A percentile compares a stretch with the other conserved stretches of the same genome.
phyloP scores from a whole-genome alignment of 164 flowering plant genomes.

The Houttuynia cordata region DNA sequence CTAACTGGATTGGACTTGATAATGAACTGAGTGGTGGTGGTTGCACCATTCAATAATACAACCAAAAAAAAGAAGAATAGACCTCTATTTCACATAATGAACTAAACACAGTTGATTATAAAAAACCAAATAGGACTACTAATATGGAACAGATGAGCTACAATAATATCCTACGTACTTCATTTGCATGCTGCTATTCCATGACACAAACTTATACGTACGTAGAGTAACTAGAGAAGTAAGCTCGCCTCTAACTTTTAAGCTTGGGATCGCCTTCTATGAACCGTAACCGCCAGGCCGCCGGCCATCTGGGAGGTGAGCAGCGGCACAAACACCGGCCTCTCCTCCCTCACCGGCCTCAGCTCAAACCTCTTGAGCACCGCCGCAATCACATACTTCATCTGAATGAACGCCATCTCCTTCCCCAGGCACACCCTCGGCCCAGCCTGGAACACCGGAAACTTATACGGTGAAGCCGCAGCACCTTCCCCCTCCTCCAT shows the following conservation, averaged over 20 bases:
- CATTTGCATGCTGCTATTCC: too few species aligned
- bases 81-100: too few species aligned
- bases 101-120: too few species aligned
- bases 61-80: too few species aligned
- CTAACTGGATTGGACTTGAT: too few species aligned
- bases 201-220: too few species aligned
- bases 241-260: neutral
- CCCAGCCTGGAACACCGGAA: constrained; percentile 68
- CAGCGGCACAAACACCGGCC: constrained; percentile 36
- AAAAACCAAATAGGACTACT: too few species aligned
- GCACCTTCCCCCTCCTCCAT: constrained; percentile 12
- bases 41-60: too few species aligned
- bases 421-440: constrained; percentile 77
- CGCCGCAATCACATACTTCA: constrained; percentile 63
- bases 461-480: constrained; percentile 26
- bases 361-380: constrained; percentile 46
- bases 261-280: neutral
- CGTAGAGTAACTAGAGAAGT: too few species aligned
- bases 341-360: constrained; percentile 17
- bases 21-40: too few species aligned
- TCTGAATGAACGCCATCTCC: constrained; percentile 78
- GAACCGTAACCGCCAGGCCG: constrained; percentile 31
- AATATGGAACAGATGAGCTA: too few species aligned
- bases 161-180: too few species aligned
- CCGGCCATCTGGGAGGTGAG: constrained; percentile 64